A percentile compares a stretch with the other conserved stretches of the same genome.
Conservation (phyloP, 371 early-diverging fungal genomes). For the Chytridiales sp. region DNA sequence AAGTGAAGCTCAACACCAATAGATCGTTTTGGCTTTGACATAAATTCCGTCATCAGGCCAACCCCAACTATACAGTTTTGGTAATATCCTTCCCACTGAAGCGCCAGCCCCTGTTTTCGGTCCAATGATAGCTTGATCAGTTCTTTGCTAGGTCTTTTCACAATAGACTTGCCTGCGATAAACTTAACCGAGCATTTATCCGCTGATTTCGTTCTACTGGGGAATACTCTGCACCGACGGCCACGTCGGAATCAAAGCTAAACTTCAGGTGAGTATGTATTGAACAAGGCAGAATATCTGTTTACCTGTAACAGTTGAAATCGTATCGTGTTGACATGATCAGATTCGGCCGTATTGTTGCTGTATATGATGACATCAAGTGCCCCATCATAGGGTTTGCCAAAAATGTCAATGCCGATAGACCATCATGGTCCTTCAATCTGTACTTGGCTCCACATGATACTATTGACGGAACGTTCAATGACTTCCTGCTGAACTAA, state of each 20-base stretch:
- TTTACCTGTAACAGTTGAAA: no score
- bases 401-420: constrained; percentile 71
- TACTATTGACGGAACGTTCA: constrained; percentile 18
- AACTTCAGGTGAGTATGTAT: no score
- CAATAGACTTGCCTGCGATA: constrained; percentile 36
- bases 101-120: constrained; percentile 33
- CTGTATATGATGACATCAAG: constrained; percentile 61
- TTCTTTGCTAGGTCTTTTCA: neutral
- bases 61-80: constrained; percentile 31
- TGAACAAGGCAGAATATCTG: no score
- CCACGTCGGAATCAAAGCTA: constrained; percentile 82
- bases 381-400: constrained; percentile 76
- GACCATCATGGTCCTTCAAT: constrained; percentile 22
- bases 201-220: constrained; percentile 27
- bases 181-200: constrained; percentile 37
- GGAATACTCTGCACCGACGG: constrained; percentile 72
- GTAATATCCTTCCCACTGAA: constrained; percentile 36
- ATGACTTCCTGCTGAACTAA: neutral
- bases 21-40: constrained; percentile 25
- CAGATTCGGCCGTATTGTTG: constrained; percentile 66
- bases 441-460: constrained; percentile 43
- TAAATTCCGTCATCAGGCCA: constrained; percentile 39
- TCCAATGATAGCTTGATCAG: neutral
- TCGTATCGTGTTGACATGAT: constrained; percentile 79
- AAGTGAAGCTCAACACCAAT: constrained; percentile 42